Percentiles rank a stretch among this genome's conserved stretches.
Evolutionary conservation across 1,284 basidiomycete genomes (phyloP).

Genomic region (Neotropicomus parvogracilis): DNA sequence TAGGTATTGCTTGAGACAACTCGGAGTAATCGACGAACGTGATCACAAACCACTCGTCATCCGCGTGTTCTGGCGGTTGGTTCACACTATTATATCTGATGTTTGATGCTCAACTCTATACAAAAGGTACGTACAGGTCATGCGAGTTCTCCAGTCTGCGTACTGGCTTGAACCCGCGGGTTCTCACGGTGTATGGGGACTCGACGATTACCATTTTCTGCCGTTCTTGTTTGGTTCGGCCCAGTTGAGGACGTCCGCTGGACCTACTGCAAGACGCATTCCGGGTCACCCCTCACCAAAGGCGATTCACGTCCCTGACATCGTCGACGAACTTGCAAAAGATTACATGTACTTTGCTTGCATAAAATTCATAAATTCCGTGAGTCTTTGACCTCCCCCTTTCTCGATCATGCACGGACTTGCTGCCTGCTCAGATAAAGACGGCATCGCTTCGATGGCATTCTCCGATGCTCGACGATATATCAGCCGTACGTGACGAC

Average conservation of each 20-base stretch:
- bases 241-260: conserved; percentile 51
- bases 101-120: not conserved
- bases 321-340: conserved; percentile 89
- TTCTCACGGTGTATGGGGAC: conserved; percentile 96
- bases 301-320: conserved; percentile 87
- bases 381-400: conserved; percentile 36
- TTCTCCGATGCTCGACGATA: conserved; percentile 98
- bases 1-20: conserved; percentile 78
- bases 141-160: conserved; percentile 87
- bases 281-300: conserved; percentile 83
- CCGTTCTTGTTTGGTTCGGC: conserved; percentile 91
- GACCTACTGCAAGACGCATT: conserved; percentile 10
- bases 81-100: not conserved
- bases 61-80: conserved; percentile 86
- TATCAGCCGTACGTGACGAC: conserved; percentile 68
- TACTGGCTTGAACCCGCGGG: conserved; percentile 99
- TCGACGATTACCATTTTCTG: conserved; percentile 97
- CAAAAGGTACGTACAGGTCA: conserved; percentile 79
- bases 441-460: conserved; percentile 96
- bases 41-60: conserved; percentile 82
- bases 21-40: conserved; percentile 62
- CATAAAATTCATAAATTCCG: conserved; percentile 95
- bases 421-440: conserved; percentile 67
- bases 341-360: conserved; percentile 98
- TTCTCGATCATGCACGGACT: not conserved